Evolutionary conservation across 2,329 filamentous ascomycete genomes (phyloP).

Genomic region (Epichloe hybrida): DNA sequence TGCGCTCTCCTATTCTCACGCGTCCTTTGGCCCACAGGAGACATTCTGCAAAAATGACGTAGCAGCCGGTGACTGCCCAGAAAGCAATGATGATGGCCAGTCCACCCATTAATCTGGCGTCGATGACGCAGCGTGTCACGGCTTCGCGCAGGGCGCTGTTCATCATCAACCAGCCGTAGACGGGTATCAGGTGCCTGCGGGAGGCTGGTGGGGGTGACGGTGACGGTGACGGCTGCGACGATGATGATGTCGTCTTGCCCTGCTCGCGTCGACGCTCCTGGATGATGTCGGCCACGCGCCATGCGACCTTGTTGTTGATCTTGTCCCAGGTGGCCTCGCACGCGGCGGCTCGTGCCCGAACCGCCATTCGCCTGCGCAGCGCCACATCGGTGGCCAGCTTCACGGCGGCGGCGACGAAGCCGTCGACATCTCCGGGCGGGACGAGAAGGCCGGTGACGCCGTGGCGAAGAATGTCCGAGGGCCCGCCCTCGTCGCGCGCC

Average conservation of each 20-base stretch:
- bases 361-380: no score
- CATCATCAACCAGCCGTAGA: conserved; percentile 32
- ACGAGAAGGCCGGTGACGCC: conserved; percentile 47
- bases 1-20: conserved; percentile 14
- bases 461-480: conserved; percentile 47
- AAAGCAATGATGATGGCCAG: conserved; percentile 33
- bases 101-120: conserved; percentile 30
- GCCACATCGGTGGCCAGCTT: conserved; percentile 32
- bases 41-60: conserved; percentile 34
- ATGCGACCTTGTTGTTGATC: conserved; percentile 57
- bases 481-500: conserved; percentile 55
- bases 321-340: conserved; percentile 39
- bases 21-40: conserved; percentile 23
- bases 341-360: no score
- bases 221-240: not conserved
- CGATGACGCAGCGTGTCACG: conserved; percentile 23
- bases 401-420: conserved; percentile 41
- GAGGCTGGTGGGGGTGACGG: conserved; percentile 9
- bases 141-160: conserved; percentile 13
- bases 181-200: conserved; percentile 21
- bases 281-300: conserved; percentile 44
- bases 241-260: conserved; percentile 1
- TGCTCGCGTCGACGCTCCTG: conserved; percentile 27
- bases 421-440: conserved; percentile 42
- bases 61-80: conserved; percentile 35